phyloP scores from a whole-genome alignment of 768 basidiomycete genomes.

The Termitomyces sp. region DNA sequence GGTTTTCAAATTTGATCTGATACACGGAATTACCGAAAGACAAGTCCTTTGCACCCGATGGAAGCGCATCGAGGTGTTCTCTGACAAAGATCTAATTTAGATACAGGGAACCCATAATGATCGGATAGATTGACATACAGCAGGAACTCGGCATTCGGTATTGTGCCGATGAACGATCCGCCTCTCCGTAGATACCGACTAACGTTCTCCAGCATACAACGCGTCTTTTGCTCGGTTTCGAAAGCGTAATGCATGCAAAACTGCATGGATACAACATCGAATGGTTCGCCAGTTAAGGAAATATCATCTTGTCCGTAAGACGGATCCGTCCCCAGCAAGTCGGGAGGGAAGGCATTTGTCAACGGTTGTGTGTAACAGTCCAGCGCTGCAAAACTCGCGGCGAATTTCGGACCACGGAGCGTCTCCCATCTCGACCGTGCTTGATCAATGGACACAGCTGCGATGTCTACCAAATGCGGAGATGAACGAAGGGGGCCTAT shows the following conservation, averaged over 20 bases:
- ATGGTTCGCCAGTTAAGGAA: slow-evolving; percentile 38
- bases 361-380: slow-evolving; percentile 85
- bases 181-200: slow-evolving; percentile 72
- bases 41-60: slow-evolving; percentile 59
- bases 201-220: slow-evolving; percentile 92
- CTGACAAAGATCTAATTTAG: slow-evolving; percentile 30
- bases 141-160: slow-evolving; percentile 82
- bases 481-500: not conserved
- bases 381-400: slow-evolving; percentile 76
- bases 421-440: slow-evolving; percentile 68
- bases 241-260: slow-evolving; percentile 99
- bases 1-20: slow-evolving; percentile 78
- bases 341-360: slow-evolving; percentile 58
- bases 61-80: slow-evolving; percentile 64
- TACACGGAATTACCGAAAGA: slow-evolving; percentile 91
- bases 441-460: slow-evolving; percentile 82
- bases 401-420: slow-evolving; percentile 50
- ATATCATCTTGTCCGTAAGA: slow-evolving; percentile 12
- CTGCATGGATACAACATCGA: slow-evolving; percentile 97
- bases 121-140: slow-evolving; percentile 49
- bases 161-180: slow-evolving; percentile 95
- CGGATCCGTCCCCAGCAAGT: slow-evolving; percentile 35
- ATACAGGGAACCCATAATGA: slow-evolving; percentile 1
- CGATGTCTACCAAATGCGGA: slow-evolving; percentile 60
- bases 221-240: slow-evolving; percentile 79